Percentiles rank a stretch among this genome's conserved stretches.
phyloP scores from a whole-genome alignment of 129 eudicot species.

The Ambrosia artemisiifolia region DNA sequence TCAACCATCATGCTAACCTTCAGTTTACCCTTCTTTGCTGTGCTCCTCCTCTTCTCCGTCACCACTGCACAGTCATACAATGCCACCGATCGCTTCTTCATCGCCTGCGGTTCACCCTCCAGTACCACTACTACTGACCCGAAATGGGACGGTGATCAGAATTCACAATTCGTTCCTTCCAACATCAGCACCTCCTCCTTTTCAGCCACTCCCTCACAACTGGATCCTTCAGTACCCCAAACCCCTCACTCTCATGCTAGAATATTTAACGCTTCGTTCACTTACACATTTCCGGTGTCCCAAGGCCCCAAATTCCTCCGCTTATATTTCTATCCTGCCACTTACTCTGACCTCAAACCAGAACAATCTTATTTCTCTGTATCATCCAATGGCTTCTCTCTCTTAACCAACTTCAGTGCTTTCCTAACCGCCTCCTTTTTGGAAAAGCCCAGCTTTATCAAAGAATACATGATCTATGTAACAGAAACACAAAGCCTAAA shows the following conservation, averaged over 20 bases:
- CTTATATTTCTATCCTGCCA: slow-evolving; percentile 49
- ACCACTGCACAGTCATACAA: slow-evolving; percentile 16
- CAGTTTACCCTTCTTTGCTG: background rate
- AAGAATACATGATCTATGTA: slow-evolving; percentile 37
- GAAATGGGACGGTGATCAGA: slow-evolving; percentile 31
- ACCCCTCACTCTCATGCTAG: slow-evolving; percentile 36
- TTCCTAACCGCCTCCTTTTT: slow-evolving; percentile 18
- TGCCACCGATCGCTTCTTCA: slow-evolving; percentile 17
- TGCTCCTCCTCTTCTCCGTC: slow-evolving; percentile 2
- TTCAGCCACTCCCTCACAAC: background rate
- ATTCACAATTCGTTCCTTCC: slow-evolving; percentile 14
- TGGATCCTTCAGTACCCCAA: background rate
- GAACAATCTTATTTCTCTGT: slow-evolving; percentile 27
- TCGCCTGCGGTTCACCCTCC: slow-evolving; percentile 30
- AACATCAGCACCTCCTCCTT: slow-evolving; percentile 10
- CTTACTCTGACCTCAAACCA: slow-evolving; percentile 13
- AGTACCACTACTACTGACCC: background rate
- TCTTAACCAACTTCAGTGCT: slow-evolving; percentile 46
- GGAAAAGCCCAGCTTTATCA: background rate
- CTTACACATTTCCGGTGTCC: slow-evolving; percentile 37
- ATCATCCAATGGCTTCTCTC: slow-evolving; percentile 29
- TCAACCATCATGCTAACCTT: slow-evolving; percentile 14
- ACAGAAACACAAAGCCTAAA: slow-evolving; percentile 20
- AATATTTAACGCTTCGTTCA: slow-evolving; percentile 28
- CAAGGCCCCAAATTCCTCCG: slow-evolving; percentile 56